These are phyloP conservation scores for Westerdykella sp. DNA, from an alignment of 2,329 filamentous ascomycete species.

Conservation along the genomic window DNA sequence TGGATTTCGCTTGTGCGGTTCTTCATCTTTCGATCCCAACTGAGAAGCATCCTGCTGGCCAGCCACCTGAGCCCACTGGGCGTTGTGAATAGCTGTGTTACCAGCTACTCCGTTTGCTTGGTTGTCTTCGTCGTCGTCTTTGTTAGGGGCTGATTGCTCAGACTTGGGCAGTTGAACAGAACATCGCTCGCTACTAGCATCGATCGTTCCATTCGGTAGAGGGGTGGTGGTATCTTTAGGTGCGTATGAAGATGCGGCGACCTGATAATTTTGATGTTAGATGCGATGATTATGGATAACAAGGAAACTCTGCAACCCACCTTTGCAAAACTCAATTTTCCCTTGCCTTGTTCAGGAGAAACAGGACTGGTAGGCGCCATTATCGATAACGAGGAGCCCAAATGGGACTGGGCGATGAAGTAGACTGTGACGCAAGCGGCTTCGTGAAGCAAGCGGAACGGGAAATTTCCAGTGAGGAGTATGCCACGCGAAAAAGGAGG, in stretches of 20 bases:
- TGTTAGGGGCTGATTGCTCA: constrained; percentile 11
- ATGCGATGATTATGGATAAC: not conserved
- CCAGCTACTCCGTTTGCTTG: constrained; percentile 15
- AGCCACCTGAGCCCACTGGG: constrained; percentile 19
- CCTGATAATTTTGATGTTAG: constrained; percentile 20
- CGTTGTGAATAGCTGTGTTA: constrained; percentile 17
- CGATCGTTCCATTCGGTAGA: constrained; percentile 3
- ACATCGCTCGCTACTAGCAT: constrained; percentile 14
- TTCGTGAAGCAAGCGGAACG: not conserved
- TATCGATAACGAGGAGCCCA: constrained; percentile 4
- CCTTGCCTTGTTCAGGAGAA: constrained; percentile 26
- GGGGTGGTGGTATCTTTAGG: constrained; percentile 23
- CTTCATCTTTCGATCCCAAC: constrained; percentile 44
- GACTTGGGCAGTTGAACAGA: constrained; percentile 17
- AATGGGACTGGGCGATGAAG: constrained; percentile 10
- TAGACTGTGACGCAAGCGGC: constrained; percentile 7
- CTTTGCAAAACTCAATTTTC: constrained; percentile 69
- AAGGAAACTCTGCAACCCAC: constrained; percentile 40
- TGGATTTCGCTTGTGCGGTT: constrained; percentile 20
- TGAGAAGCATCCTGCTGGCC: constrained; percentile 16
- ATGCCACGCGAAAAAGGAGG: not conserved
- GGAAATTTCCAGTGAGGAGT: not conserved
- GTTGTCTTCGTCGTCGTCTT: constrained; percentile 10
- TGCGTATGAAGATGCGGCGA: constrained; percentile 38
- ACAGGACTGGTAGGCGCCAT: constrained; percentile 32